Percentiles rank a stretch among this genome's conserved stretches.
These are phyloP conservation scores for Paspalum notatum DNA, from an alignment of 176 grass and related monocot species.

Conservation along the genomic window DNA sequence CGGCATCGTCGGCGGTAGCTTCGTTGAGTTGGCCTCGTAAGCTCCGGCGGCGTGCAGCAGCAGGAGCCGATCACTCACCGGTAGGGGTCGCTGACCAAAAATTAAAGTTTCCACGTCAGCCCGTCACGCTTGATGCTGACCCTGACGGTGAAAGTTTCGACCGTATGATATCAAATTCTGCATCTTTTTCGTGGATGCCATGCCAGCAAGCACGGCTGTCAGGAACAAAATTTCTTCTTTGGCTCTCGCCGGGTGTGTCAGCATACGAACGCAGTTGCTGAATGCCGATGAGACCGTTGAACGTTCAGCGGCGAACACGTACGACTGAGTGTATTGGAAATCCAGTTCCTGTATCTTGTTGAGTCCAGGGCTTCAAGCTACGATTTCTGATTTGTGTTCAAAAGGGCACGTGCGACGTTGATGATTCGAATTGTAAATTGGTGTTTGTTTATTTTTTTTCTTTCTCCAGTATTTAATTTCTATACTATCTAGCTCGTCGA, in stretches of 20 bases:
- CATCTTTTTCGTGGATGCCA: not conserved
- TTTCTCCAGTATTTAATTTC: not conserved
- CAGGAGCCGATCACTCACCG: not conserved
- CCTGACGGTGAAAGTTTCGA: not conserved
- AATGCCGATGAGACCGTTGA: not conserved
- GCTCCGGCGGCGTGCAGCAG: slow-evolving; percentile 4
- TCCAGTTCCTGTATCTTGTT: not conserved
- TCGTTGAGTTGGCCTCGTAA: not conserved
- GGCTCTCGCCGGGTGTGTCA: not conserved
- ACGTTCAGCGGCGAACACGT: not conserved
- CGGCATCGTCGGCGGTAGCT: not conserved
- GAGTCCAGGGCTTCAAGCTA: not conserved
- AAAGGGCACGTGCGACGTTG: not conserved
- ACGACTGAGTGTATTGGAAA: not conserved
- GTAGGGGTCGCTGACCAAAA: slow-evolving; percentile 40
- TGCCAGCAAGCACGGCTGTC: slow-evolving; percentile 6
- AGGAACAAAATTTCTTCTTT: not conserved
- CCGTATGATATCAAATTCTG: not conserved
- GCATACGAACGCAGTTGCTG: not conserved
- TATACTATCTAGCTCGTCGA: not conserved
- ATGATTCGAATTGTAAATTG: not conserved
- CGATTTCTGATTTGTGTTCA: not conserved
- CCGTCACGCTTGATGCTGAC: not conserved
- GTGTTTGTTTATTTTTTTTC: not conserved
- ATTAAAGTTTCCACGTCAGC: slow-evolving; percentile 34